A percentile compares a stretch with the other conserved stretches of the same genome.
Evolutionary conservation across 1,284 basidiomycete species (phyloP).

Genomic region (Lignosus rhinocerotis): DNA sequence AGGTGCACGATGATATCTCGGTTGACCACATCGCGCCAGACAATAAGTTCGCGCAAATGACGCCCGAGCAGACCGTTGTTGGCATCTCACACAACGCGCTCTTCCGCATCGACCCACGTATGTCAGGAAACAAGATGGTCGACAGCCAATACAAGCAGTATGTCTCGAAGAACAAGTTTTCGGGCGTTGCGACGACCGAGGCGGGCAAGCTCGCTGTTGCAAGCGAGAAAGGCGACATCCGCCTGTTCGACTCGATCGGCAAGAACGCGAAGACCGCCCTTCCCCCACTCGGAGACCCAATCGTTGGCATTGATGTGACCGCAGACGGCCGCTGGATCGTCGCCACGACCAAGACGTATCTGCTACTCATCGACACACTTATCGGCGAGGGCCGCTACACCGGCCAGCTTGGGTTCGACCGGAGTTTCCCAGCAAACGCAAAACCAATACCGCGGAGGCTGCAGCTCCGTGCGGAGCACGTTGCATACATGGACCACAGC

Average conservation of each 20-base stretch:
- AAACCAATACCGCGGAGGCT: slow-evolving; percentile 92
- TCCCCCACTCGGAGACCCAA: slow-evolving; percentile 93
- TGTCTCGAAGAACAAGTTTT: slow-evolving; percentile 93
- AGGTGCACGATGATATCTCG: slow-evolving; percentile 85
- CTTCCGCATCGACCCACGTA: slow-evolving; percentile 96
- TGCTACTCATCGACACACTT: slow-evolving; percentile 93
- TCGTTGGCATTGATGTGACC: slow-evolving; percentile 93
- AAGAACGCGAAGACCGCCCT: slow-evolving; percentile 99
- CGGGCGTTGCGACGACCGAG: slow-evolving; percentile 88
- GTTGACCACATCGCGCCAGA: slow-evolving; percentile 92
- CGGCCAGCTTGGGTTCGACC: slow-evolving; percentile 89
- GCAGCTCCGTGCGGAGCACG: slow-evolving; percentile 90
- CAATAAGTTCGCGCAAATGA: slow-evolving; percentile 94
- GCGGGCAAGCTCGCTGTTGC: slow-evolving; percentile 90
- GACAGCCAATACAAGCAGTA: slow-evolving; percentile 98
- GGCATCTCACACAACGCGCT: slow-evolving; percentile 93
- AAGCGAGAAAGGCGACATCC: slow-evolving; percentile 95
- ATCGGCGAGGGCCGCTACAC: slow-evolving; percentile 91
- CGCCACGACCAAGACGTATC: slow-evolving; percentile 93
- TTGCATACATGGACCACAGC: slow-evolving; percentile 91
- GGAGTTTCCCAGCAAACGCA: slow-evolving; percentile 91
- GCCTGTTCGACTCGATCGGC: slow-evolving; percentile 94
- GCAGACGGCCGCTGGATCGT: slow-evolving; percentile 94
- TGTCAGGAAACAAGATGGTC: slow-evolving; percentile 90
- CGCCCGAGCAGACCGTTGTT: slow-evolving; percentile 90